A percentile compares a stretch with the other conserved stretches of the same genome.
Evolutionary conservation across 169 alveolate genomes (phyloP).

Genomic region (Eimeria acervulina): DNA sequence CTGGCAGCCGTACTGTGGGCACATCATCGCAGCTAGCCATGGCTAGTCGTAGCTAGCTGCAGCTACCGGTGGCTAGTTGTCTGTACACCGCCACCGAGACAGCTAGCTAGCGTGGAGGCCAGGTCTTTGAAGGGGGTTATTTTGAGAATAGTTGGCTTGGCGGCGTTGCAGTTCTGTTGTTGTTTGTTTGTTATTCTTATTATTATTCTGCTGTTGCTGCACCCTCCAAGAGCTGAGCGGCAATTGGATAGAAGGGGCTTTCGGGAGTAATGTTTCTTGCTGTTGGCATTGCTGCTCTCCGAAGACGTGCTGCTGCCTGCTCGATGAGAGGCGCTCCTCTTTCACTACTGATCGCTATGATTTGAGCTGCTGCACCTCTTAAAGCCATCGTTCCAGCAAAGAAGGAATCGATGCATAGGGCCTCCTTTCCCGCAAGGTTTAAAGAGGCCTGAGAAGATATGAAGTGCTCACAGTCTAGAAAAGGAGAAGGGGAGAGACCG

Average conservation of each 20-base stretch:
- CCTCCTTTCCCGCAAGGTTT: not conserved
- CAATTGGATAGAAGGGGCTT: conserved; percentile 26
- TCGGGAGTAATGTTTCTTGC: not conserved
- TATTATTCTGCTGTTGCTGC: not conserved
- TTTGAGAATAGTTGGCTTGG: not conserved
- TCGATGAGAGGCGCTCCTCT: not conserved
- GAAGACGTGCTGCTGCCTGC: not conserved
- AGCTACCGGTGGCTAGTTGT: not conserved
- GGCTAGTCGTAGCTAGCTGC: not conserved
- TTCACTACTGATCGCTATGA: not conserved
- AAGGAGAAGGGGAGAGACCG: not conserved
- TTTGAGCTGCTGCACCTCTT: not conserved
- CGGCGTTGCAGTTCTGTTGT: no score
- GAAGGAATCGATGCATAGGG: not conserved
- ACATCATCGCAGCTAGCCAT: conserved; percentile 15
- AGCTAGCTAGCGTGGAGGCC: not conserved
- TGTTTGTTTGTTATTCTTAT: not conserved
- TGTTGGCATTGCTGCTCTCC: not conserved
- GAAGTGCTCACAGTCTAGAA: conserved; percentile 19
- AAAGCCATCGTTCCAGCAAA: not conserved
- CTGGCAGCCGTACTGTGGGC: no score
- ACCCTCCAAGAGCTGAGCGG: not conserved
- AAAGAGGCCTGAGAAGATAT: no score
- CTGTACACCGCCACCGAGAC: not conserved
- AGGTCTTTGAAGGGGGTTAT: not conserved